Evolutionary conservation across 345 rosid genomes (phyloP), one percentile per base, ranked within the genome.

Genomic region (Euphorbia peplus): DNA sequence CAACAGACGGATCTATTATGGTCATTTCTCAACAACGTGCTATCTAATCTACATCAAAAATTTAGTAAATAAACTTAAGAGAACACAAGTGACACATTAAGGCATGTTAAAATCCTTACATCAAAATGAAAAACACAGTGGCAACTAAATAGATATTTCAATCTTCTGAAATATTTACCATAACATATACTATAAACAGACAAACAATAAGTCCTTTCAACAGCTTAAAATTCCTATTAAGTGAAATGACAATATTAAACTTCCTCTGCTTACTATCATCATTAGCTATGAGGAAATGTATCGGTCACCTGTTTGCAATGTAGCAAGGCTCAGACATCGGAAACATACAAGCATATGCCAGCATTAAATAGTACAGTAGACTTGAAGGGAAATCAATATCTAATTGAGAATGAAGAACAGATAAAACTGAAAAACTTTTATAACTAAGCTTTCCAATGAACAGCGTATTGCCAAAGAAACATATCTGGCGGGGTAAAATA

Each of bases 1-100:
- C 25, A 76, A 76, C 73, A 72, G 68, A 68, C 9, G 14, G 61
- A 74, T 24, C 66, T 47, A 41, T 70, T 35, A 73, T 25, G 54
- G 59, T 56, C 12, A 22, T 2, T 30, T 37, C 60, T 41, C 22
- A 73, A 52, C 30, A 62, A 53, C 54, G 63, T 61, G 42, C 26
- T 35, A 66, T 28, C 60, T 37, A 60, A 35, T 48, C 50, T 64
- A 13, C 4, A 19, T 50, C 22, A 25, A 7, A 26, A 63, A 24
- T 42, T 21, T 53, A 22, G 48, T 30, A 26, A 24, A 44, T 42
- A 25, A 21, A 24, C 22, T 71, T 15, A 54, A 2, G 6, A 44
- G 18, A 14, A 48, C 46, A 70, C 16, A 46, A 41, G 1, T 5
- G 11, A 26, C 48, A 67, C 14, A 26, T 22, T 3, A 18, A 54